Percentiles rank a stretch among this genome's conserved stretches.
These are phyloP conservation scores for Symmetrospora coprosmae DNA, from an alignment of 768 basidiomycete species.

Conservation along the genomic window DNA sequence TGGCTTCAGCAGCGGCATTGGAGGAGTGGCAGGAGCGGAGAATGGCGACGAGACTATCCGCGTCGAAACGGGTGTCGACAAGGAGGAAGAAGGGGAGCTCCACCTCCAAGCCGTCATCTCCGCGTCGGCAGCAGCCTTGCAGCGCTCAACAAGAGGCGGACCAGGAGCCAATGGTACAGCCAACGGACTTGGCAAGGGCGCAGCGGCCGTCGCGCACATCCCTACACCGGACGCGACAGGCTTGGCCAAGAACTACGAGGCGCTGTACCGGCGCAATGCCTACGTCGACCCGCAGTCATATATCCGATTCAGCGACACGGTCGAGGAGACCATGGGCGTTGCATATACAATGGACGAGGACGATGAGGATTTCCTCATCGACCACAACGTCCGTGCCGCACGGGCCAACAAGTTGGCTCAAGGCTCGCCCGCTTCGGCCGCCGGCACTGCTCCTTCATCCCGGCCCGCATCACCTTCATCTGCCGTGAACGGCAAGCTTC, in stretches of 20 bases:
- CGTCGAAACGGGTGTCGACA: conserved; percentile 34
- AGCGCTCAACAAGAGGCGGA: conserved; percentile 11
- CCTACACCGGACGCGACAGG: conserved; percentile 85
- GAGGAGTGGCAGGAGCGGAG: no score
- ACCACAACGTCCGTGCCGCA: conserved; percentile 66
- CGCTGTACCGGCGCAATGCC: conserved; percentile 53
- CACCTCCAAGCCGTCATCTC: conserved; percentile 42
- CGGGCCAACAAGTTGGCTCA: conserved; percentile 2
- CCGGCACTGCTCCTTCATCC: neutral
- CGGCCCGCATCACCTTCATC: no score
- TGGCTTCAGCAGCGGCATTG: no score
- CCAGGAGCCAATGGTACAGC: neutral
- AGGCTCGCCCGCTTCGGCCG: neutral
- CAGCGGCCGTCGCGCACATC: conserved; percentile 63
- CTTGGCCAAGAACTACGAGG: conserved; percentile 58
- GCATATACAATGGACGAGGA: conserved; percentile 94
- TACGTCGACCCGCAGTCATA: conserved; percentile 70
- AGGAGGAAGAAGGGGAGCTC: conserved; percentile 38
- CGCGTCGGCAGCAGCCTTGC: conserved; percentile 37
- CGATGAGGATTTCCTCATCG: conserved; percentile 85
- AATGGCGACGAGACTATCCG: conserved; percentile 24
- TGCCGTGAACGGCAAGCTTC: neutral
- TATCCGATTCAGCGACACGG: conserved; percentile 66
- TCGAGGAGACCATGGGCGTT: conserved; percentile 65
- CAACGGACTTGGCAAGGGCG: conserved; percentile 16